These are phyloP conservation scores for Linnemannia exigua DNA, from an alignment of 192 early-diverging fungal genomes.

Conservation along the genomic window DNA sequence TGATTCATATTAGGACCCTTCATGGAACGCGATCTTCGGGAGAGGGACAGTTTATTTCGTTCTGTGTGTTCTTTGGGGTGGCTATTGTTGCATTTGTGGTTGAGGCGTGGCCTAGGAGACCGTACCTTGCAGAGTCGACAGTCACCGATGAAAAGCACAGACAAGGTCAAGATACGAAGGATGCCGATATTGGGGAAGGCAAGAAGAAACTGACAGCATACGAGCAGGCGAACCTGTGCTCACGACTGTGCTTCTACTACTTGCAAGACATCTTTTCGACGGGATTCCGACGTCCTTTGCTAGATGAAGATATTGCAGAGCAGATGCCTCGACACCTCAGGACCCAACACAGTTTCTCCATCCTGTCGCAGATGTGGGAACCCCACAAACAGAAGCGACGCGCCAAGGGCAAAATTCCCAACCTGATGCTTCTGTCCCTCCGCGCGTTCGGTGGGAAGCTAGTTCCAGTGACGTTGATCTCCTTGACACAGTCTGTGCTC, in stretches of 20 bases:
- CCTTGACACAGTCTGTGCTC: slow-evolving; percentile 8
- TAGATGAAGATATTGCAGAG: slow-evolving; percentile 27
- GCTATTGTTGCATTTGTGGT: slow-evolving; percentile 12
- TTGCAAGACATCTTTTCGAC: slow-evolving; percentile 35
- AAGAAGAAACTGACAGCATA: not conserved
- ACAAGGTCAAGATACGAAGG: not conserved
- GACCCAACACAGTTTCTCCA: not conserved
- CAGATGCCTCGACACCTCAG: slow-evolving; percentile 1
- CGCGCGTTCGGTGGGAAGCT: not conserved
- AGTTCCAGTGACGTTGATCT: slow-evolving; percentile 12
- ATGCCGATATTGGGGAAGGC: not conserved
- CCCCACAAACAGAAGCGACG: not conserved
- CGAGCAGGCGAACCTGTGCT: slow-evolving; percentile 28
- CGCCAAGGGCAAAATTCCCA: not conserved
- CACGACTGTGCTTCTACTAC: slow-evolving; percentile 29
- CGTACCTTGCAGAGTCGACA: no score
- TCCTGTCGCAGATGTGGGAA: not conserved
- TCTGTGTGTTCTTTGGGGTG: slow-evolving; percentile 37
- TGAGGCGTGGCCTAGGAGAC: slow-evolving; percentile 29
- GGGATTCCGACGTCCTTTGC: slow-evolving; percentile 18
- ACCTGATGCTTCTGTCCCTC: not conserved
- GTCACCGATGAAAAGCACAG: no score
- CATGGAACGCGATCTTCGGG: not conserved
- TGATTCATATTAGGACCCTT: slow-evolving; percentile 33
- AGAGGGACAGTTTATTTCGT: slow-evolving; percentile 22